Base-by-base conservation (phyloP, 306 rosid species). In the Elaeagnus macrophylla region DNA sequence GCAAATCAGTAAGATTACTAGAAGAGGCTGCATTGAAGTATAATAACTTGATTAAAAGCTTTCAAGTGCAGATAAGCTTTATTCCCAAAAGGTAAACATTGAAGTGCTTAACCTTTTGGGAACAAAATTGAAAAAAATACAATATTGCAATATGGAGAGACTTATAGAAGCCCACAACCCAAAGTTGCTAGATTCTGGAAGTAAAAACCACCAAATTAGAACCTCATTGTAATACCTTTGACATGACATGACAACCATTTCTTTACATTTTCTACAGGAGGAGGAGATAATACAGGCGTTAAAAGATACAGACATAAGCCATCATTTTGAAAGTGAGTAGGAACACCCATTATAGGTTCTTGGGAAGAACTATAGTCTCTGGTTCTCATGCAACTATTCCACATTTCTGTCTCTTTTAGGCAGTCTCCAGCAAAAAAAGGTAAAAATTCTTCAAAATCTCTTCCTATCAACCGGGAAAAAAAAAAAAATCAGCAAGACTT, bases 251-350 rank as follows among this genome's bases (percentile, higher is more conserved):
- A 70, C 64, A 89, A 75, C 97, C 97, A 89, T 75, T 76, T 64
- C 18, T 9, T 58, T 40, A 89, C 95, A 71, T 79, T 67, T 51
- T 53, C 50, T 13, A 53, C 70, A 14, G 95, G 49, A 71, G 97
- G 97, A 56, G 97, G 97, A 67, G 80, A 72, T 58, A 70, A 62
- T 53, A 71, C 74, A 45, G 95, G 87, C 48, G 89, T 81, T 62
- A 89, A 69, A 52, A 86, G 54, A 72, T 77, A 83, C 42, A 81
- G 65, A 74, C 16, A 57, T 57, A 90, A 79, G 61, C 95, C 97
- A 75, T 89, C 95, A 62, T 84, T 83, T 79, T 72, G 83, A 75
- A 68, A 85, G 82, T 75, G 82, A 61, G 77, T 61, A 12, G 90
- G 64, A 62, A 81, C 67, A 37, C 81, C 79, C 53, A 72, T 16